Evolutionary conservation across 345 rosid species (phyloP), one percentile per base, ranked within the genome.

Genomic region (Erucastrum elatum): DNA sequence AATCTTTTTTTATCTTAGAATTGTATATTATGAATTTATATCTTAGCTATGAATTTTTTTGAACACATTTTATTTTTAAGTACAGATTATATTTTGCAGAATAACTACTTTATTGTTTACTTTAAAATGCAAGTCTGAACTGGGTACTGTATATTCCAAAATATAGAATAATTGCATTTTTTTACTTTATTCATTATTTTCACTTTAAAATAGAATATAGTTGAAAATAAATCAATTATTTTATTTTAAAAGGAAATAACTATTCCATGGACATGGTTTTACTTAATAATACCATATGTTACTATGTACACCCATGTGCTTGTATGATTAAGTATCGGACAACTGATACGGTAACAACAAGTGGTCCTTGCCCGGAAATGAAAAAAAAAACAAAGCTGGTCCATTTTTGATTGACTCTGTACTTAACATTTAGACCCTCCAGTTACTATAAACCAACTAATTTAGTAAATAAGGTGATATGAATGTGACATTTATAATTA

Each of bases 331-430:
- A 8, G 29, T 8, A 56, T 56, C 26, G 27, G 29, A 56, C 13
- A 56, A 25, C 61, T 56, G 27, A 55, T 55, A 55, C 60, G 30
- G 62, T 21, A 25, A 26, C 63, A 25, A 9, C 29, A 25, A 25
- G 63, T 58, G 63, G 63, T 58, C 63, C 63, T 58, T 58, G 31
- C 63, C 63, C 13, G 31, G 30, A 56, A 58, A 58, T 58, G 63
- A 58, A 58, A n/a, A 49, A 49, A 49, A 46, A 55, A 55, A 55
- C 31, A 25, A 58, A 58, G 63, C 5, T 58, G 63, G 63, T 58
- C 63, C 63, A 25, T 58, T 58, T 58, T 10, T 25, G 1, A 58
- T 25, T 25, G 63, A 25, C 63, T 16, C 60, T 16, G 26, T 7
- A 55, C 27, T 16, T 55, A 7, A 17, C 27, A 17, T 16, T 16